Base-by-base conservation (phyloP, 2,329 filamentous ascomycete species). In the Nemania serpens region DNA sequence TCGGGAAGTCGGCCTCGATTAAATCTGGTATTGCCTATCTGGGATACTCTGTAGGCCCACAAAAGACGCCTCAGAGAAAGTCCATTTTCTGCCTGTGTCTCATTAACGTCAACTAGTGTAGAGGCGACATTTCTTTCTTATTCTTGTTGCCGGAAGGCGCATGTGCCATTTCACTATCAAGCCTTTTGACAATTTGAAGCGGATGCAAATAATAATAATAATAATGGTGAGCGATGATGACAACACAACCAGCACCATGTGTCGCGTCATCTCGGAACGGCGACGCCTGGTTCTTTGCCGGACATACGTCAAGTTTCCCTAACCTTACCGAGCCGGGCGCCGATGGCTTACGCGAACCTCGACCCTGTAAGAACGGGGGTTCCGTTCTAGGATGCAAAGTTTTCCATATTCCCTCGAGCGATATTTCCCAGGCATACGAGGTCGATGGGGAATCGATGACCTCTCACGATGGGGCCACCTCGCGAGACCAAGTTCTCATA, bases 401-500 rank as follows among this genome's bases (percentile, higher is more conserved):
- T 17, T 86, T 88, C 62, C 75, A 75, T 29, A 78, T 84, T 5
- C 79, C 81, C 5, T 75, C 74, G 43, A 72, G 73, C 11, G 74
- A 79, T 54, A 73, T 66, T 17, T 72, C 74, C 2, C 72, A 74
- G 29, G 76, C 69, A 11, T 75, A 65, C 0, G 78, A 78, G 58
- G 60, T 78, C 2, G 67, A 75, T 0, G 71, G 72, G 0, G 75
- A 79, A 7, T 73, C 70, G 0, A 61, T 74, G 11, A 69, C 66
- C 3, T 58, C 55, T 1, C 58, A 63, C 2, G 72, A 73, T 22
- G 68, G 70, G 9, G 74, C 55, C 17, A 59, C 59, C 6, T 61
- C 87, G 58, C 79, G 78, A 47, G 79, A 88, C 57, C 87, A 90
- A 68, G 84, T 90, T 0, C 77, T 91, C 17, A 80, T 91, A 0